Conservation (phyloP, 164 flowering plant species). For the Umbellularia californica region DNA sequence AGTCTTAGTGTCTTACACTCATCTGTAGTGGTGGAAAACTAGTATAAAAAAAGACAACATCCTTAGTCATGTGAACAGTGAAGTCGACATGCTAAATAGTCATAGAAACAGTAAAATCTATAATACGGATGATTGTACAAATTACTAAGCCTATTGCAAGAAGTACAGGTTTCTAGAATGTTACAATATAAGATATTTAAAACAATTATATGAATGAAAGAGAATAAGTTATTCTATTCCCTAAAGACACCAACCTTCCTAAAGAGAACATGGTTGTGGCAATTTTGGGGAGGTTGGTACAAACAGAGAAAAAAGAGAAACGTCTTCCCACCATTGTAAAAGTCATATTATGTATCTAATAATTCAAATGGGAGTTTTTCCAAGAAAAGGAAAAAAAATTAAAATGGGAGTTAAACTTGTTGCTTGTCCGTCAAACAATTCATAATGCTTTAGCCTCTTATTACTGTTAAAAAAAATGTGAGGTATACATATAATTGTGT, state of each 20-base stretch:
- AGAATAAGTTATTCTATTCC: not conserved
- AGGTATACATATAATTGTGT: no score
- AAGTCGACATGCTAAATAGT: no score
- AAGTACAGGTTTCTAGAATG: not conserved
- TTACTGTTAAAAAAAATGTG: no score
- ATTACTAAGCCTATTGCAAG: not conserved
- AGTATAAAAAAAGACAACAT: no score
- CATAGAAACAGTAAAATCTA: not conserved
- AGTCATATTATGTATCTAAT: not conserved
- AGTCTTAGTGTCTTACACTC: no score
- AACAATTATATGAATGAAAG: not conserved
- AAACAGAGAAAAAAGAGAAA: not conserved
- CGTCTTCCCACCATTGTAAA: not conserved
- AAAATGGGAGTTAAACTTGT: not conserved
- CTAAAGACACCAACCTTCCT: not conserved
- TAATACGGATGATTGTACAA: not conserved
- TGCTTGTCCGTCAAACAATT: not conserved
- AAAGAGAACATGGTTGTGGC: not conserved
- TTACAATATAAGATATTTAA: not conserved
- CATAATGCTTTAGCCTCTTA: not conserved
- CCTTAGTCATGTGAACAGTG: no score
- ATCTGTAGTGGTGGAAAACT: no score
- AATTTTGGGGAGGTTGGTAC: not conserved
- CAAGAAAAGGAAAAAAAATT: no score
- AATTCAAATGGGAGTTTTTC: no score